Evolutionary conservation across 2,329 filamentous ascomycete species (phyloP).

Genomic region (Ophiocordyceps polyrhachis-furcata): DNA sequence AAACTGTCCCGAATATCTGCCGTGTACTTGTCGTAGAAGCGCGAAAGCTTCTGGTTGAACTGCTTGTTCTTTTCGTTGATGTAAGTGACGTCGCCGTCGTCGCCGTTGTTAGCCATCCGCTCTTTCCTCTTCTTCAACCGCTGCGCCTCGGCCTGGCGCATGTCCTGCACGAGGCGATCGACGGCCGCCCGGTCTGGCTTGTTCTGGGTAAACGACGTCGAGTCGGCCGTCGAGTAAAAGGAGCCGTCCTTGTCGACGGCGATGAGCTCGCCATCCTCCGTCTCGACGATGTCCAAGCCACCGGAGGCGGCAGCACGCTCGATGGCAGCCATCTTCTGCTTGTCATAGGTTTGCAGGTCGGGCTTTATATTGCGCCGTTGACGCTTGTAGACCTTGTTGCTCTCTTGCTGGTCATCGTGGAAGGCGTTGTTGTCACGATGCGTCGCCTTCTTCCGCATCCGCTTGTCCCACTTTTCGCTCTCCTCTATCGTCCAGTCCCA

Average conservation of each 20-base stretch:
- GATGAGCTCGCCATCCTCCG: constrained; percentile 83
- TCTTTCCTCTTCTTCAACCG: constrained; percentile 74
- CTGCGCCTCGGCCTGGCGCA: constrained; percentile 75
- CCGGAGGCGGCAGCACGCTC: constrained; percentile 72
- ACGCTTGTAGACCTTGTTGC: constrained; percentile 82
- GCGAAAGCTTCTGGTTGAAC: constrained; percentile 91
- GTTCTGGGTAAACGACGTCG: constrained; percentile 63
- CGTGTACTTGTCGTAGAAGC: constrained; percentile 99
- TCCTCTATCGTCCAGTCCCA: constrained; percentile 99
- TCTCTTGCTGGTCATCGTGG: constrained; percentile 72
- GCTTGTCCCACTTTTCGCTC: constrained; percentile 82
- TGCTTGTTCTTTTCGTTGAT: constrained; percentile 99
- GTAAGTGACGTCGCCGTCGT: constrained; percentile 85
- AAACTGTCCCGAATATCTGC: constrained; percentile 94
- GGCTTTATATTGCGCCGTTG: constrained; percentile 63
- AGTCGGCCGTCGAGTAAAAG: constrained; percentile 80
- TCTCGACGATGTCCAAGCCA: constrained; percentile 83
- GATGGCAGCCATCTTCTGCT: constrained; percentile 67
- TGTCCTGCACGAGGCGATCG: constrained; percentile 69
- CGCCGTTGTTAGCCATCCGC: constrained; percentile 57
- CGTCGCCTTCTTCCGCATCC: constrained; percentile 66
- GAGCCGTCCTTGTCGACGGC: constrained; percentile 81
- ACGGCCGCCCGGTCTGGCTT: constrained; percentile 75
- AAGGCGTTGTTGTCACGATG: constrained; percentile 78
- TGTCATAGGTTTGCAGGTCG: constrained; percentile 69